These are phyloP conservation scores for Trichoderma parareesei DNA, from an alignment of 495 filamentous ascomycete species.

Conservation along the genomic window DNA sequence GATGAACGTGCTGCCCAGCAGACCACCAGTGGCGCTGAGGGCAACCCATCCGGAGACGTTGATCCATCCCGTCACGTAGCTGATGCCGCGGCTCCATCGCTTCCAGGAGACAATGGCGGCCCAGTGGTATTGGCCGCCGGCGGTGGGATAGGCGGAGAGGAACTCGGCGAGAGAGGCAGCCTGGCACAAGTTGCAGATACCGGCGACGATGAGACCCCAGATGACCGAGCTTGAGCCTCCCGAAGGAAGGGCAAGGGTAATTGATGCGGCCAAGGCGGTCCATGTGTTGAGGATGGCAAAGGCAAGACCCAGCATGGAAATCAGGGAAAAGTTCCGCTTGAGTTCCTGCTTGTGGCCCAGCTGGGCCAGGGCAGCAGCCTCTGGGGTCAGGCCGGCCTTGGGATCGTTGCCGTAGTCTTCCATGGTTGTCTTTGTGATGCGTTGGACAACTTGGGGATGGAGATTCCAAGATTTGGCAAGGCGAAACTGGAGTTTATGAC, in stretches of 20 bases:
- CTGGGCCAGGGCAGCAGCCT: conserved; percentile 44
- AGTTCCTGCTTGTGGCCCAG: conserved; percentile 55
- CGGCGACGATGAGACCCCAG: conserved; percentile 60
- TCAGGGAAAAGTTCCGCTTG: conserved; percentile 47
- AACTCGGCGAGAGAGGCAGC: conserved; percentile 67
- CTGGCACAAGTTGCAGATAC: conserved; percentile 61
- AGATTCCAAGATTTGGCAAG: not conserved
- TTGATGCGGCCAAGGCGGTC: conserved; percentile 47
- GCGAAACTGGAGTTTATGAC: no score
- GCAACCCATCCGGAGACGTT: conserved; percentile 65
- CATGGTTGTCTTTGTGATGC: not conserved
- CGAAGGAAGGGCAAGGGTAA: conserved; percentile 44
- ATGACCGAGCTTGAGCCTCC: conserved; percentile 47
- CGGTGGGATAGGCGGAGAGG: conserved; percentile 65
- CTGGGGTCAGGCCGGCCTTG: conserved; percentile 19
- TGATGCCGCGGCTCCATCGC: conserved; percentile 52
- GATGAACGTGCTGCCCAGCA: conserved; percentile 28
- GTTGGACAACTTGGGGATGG: not conserved
- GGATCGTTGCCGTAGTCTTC: conserved; percentile 7
- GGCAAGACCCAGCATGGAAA: conserved; percentile 52
- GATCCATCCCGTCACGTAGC: conserved; percentile 70
- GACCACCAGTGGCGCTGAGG: conserved; percentile 19
- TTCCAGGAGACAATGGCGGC: conserved; percentile 56
- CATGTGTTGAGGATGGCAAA: conserved; percentile 55
- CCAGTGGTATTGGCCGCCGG: conserved; percentile 67